Conservation (phyloP, 169 alveolate genomes). For the Cryptosporidium sp. region DNA sequence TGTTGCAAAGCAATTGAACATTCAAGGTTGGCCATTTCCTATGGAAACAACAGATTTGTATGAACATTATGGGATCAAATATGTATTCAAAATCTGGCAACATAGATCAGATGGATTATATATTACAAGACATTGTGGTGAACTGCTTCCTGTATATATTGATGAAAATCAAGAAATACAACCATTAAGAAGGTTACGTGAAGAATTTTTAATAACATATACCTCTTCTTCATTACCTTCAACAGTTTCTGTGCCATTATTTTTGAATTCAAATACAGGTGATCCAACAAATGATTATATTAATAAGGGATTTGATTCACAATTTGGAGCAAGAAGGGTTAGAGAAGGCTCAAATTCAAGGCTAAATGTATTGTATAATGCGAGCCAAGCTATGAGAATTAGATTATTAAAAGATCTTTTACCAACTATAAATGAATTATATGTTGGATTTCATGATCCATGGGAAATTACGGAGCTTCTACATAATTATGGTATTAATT, state of each 20-base stretch:
- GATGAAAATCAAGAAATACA: conserved; percentile 59
- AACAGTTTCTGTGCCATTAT: conserved; percentile 53
- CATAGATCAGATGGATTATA: conserved; percentile 73
- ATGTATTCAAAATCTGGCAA: conserved; percentile 57
- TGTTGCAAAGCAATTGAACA: conserved; percentile 50
- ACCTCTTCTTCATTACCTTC: conserved; percentile 52
- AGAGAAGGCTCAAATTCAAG: conserved; percentile 22
- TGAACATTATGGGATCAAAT: conserved; percentile 53
- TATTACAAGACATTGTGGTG: conserved; percentile 71
- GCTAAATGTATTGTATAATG: conserved; percentile 17
- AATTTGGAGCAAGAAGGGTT: background rate
- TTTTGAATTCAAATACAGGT: conserved; percentile 58
- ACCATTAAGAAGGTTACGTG: conserved; percentile 51
- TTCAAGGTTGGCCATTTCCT: conserved; percentile 76
- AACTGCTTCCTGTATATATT: conserved; percentile 61
- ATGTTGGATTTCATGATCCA: conserved; percentile 68
- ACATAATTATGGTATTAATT: conserved; percentile 65
- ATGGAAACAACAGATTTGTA: conserved; percentile 69
- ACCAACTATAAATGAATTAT: conserved; percentile 64
- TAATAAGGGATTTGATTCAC: background rate
- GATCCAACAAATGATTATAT: conserved; percentile 53
- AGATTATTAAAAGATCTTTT: conserved; percentile 29
- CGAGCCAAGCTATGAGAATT: conserved; percentile 75
- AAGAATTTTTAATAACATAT: conserved; percentile 50
- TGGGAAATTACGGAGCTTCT: conserved; percentile 73